Evolutionary conservation across 257 asterid genomes (phyloP), one percentile per base, ranked within the genome.

Genomic region (Rhazya stricta): DNA sequence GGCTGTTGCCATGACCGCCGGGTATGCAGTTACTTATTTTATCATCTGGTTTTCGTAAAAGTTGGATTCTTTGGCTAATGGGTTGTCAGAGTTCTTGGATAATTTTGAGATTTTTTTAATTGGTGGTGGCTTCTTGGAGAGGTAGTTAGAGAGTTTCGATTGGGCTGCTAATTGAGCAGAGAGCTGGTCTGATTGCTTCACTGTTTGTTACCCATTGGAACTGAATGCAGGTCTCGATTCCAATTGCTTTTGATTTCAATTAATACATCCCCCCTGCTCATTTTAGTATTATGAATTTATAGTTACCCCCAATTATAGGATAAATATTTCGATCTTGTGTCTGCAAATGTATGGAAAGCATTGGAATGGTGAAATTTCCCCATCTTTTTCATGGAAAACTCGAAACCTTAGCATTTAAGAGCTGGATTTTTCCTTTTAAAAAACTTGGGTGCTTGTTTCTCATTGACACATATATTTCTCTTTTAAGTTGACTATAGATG

Each of bases 1-100:
- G 73, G 91, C 91, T 71, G 83, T 86, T 46, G 69, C 87, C 5
- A 51, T 86, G 50, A 72, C 85, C 11, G 16, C 78, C 69, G 91
- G 89, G 97, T 92, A 88, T 29, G 6, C 57, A 32, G 41, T 34
- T 78, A 5, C 56, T 23, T 9, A 11, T 68, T 63, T 66, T 71
- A 11, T 25, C 71, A 19, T 25, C 46, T 27, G 69, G 10, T 1
- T 41, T 70, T 69, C 25, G 6, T 1, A 3, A 45, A 41, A 51
- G 27, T n/a, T 23, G 11, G 16, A 21, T 21, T 67, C 30, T n/a
- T 41, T 43, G 56, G 66, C 61, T 63, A 23, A 37, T 72, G 21
- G 30, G 42, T 3, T 29, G 0, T 10, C 19, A n/a, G 16, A 39
- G 46, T 13, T 75, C 15, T 29, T 43, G 43, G 6, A 5, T 30